These are phyloP conservation scores for Cenchrus purpureus DNA, from an alignment of 176 grass and related monocot species.

Conservation along the genomic window DNA sequence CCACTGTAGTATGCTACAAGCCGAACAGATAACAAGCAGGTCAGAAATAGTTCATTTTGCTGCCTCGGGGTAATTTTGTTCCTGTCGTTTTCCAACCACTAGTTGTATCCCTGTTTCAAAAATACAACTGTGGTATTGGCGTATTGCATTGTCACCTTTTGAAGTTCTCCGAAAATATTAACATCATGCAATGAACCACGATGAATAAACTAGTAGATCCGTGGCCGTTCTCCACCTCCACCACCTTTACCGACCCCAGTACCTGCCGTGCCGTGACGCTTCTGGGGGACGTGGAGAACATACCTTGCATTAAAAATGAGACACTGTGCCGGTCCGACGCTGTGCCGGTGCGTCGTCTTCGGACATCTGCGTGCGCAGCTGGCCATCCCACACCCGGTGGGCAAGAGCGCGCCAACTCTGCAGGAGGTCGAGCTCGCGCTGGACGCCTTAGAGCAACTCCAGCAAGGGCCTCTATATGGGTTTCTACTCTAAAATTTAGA, in stretches of 20 bases:
- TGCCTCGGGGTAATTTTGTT: neutral
- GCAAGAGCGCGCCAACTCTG: too few species aligned
- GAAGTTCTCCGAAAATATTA: too few species aligned
- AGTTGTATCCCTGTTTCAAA: slow-evolving; percentile 5
- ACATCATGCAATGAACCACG: neutral
- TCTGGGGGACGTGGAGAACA: slow-evolving; percentile 2
- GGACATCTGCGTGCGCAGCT: too few species aligned
- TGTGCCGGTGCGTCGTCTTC: too few species aligned
- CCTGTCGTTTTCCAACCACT: neutral
- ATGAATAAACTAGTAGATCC: neutral
- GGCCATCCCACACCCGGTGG: too few species aligned
- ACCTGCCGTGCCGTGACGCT: neutral
- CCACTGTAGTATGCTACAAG: too few species aligned
- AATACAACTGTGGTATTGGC: neutral
- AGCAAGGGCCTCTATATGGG: too few species aligned
- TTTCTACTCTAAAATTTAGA: too few species aligned
- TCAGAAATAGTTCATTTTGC: neutral
- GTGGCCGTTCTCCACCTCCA: neutral
- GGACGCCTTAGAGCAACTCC: too few species aligned
- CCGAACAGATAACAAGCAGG: neutral
- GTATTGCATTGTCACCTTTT: neutral
- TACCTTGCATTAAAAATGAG: neutral
- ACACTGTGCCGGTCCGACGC: too few species aligned
- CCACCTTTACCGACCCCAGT: neutral
- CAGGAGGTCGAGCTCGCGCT: too few species aligned